Percentiles rank a stretch among this genome's conserved stretches.
These are phyloP conservation scores for Lachancea cidri DNA, from an alignment of 805 yeast genomes.

Conservation along the genomic window DNA sequence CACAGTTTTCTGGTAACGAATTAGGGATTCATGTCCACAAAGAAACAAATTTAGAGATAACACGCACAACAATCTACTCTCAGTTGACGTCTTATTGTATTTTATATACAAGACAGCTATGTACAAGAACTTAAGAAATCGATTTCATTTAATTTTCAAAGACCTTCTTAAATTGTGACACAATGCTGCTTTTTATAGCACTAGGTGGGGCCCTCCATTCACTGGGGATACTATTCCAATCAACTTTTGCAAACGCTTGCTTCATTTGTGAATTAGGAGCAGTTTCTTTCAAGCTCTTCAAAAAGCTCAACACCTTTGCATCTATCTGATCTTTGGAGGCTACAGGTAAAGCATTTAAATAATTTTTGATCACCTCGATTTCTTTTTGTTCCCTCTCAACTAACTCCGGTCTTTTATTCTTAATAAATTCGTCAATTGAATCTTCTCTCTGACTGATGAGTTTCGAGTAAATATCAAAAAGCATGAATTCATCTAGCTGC, in stretches of 20 bases:
- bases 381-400: conserved; percentile 50
- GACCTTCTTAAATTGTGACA: conserved; percentile 19
- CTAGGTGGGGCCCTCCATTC: conserved; percentile 37
- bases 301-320: conserved; percentile 25
- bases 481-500: conserved; percentile 33
- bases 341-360: conserved; percentile 41
- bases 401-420: conserved; percentile 46
- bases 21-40: too few relatives aligned
- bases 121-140: conserved; percentile 5
- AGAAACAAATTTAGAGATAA: too few relatives aligned
- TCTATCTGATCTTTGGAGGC: conserved; percentile 44
- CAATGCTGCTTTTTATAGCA: conserved; percentile 31
- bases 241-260: conserved; percentile 30
- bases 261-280: conserved; percentile 26
- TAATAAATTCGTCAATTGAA: conserved; percentile 43
- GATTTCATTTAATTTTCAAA: conserved; percentile 8
- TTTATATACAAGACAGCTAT: too few relatives aligned
- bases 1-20: too few relatives aligned
- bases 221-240: conserved; percentile 31
- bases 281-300: conserved; percentile 19
- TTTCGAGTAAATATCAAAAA: conserved; percentile 37
- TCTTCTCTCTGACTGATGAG: conserved; percentile 46
- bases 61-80: too few relatives aligned
- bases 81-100: too few relatives aligned
- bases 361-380: conserved; percentile 37